Evolutionary conservation across 305 asterid genomes (phyloP).

Genomic region (Solanum hybrid): DNA sequence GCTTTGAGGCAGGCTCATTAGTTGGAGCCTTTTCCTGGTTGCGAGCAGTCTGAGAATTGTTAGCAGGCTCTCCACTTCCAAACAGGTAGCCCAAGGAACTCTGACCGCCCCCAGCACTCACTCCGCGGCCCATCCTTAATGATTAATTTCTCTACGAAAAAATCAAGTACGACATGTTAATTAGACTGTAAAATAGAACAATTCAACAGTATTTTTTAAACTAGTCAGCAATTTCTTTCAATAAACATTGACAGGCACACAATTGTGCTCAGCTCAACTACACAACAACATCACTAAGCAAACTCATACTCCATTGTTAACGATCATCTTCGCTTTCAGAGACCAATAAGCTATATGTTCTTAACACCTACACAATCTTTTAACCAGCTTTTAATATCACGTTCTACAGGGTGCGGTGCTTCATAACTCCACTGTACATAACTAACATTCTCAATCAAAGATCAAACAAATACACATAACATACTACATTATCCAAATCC

Average conservation of each 20-base stretch:
- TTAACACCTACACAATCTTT: not conserved
- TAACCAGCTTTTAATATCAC: not conserved
- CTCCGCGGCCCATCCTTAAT: conserved; percentile 54
- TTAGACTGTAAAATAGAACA: not conserved
- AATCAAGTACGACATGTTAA: not conserved
- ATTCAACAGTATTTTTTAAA: not conserved
- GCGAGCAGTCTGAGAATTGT: conserved; percentile 18
- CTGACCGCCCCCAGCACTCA: conserved; percentile 74
- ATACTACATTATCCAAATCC: not conserved
- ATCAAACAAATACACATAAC: not conserved
- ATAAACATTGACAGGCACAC: not conserved
- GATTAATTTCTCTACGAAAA: not conserved
- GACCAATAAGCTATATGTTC: not conserved
- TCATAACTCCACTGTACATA: not conserved
- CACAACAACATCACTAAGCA: not conserved
- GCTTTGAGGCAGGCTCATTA: conserved; percentile 17
- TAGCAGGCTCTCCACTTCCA: conserved; percentile 36
- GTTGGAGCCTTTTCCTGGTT: conserved; percentile 12
- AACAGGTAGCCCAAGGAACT: conserved; percentile 77
- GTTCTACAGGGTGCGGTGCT: not conserved
- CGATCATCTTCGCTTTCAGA: not conserved
- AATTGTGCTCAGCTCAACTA: not conserved
- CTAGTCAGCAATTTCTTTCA: not conserved
- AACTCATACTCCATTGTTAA: not conserved
- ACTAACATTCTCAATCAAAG: not conserved